Base-by-base conservation (phyloP, 2,329 filamentous ascomycete genomes). In the Hirsutella minnesotensis region DNA sequence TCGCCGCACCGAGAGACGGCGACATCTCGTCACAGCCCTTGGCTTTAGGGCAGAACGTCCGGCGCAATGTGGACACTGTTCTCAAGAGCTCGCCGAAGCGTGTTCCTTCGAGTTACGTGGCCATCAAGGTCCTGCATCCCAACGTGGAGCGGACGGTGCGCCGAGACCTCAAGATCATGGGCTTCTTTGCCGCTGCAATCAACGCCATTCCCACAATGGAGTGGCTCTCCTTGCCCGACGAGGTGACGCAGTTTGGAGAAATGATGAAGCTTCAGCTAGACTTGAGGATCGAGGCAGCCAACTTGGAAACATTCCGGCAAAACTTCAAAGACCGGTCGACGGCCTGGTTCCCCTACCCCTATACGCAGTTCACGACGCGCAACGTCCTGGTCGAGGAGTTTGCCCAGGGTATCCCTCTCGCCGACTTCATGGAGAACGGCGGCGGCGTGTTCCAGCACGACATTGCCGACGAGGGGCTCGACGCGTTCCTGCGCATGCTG, bases 221-320 rank as follows among this genome's bases (percentile, higher is more conserved):
- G 62, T 98, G 92, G 92, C 72, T 98, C 5, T 95, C 90, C 0
- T 77, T 98, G 9, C 92, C 92, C 0, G 90, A 95, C 52, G 92
- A 98, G 60, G 92, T 96, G 3, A 66, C 73, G 13, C 88, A 96
- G 56, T 98, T 98, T 56, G 90, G 89, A 20, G 85, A 94, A 58
- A 98, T 98, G 92, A 98, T 98, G 92, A 83, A 83, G 54, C 69
- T 96, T n/a, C 92, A 98, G 59, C 72, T 98, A 3, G 92, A 98
- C 62, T 72, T 98, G 30, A 83, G 92, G 41, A 96, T 96, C 47
- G 92, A 98, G 62, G 83, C 88, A 2, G 83, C 89, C 31, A 98
- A 98, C 54, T 69, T 98, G 3, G 80, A 81, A 19, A 79, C 82
- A 13, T 96, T 98, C 69, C 81, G 92, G 41, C 81, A 83, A 53